Percentiles rank a stretch among this genome's conserved stretches.
phyloP scores from a whole-genome alignment of 176 grass and related monocot genomes.

The Oryza australiensis region DNA sequence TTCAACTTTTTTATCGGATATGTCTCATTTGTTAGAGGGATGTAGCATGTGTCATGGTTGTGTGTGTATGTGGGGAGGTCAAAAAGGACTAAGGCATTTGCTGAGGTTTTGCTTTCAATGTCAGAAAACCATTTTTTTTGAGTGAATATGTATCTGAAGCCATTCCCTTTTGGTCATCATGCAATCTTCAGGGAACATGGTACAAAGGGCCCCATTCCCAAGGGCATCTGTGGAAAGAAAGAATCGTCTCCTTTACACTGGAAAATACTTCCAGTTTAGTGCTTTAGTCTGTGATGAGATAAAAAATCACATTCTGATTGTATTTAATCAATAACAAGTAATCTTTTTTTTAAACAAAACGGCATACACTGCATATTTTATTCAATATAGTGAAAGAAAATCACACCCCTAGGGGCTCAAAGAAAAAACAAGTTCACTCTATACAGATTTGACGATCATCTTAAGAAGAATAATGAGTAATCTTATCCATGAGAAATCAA shows the following conservation, averaged over 20 bases:
- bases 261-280: background rate
- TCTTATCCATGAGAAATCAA: background rate
- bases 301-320: background rate
- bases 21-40: no score
- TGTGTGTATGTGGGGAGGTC: constrained; percentile 28
- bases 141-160: constrained; percentile 34
- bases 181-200: constrained; percentile 62
- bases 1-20: no score
- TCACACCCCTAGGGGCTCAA: no score
- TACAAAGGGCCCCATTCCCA: constrained; percentile 51
- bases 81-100: constrained; percentile 24
- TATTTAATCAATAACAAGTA: background rate
- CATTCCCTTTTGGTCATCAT: constrained; percentile 46
- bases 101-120: constrained; percentile 46
- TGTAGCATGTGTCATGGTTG: background rate
- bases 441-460: no score
- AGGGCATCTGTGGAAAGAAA: constrained; percentile 36
- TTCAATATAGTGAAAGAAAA: no score
- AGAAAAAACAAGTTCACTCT: no score
- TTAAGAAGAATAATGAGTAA: background rate
- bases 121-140: constrained; percentile 38
- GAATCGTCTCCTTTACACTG: background rate
- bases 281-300: background rate
- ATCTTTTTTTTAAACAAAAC: no score
- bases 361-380: no score